Evolutionary conservation across 2,329 filamentous ascomycete species (phyloP).

Genomic region (Cordyceps fumosorosea): DNA sequence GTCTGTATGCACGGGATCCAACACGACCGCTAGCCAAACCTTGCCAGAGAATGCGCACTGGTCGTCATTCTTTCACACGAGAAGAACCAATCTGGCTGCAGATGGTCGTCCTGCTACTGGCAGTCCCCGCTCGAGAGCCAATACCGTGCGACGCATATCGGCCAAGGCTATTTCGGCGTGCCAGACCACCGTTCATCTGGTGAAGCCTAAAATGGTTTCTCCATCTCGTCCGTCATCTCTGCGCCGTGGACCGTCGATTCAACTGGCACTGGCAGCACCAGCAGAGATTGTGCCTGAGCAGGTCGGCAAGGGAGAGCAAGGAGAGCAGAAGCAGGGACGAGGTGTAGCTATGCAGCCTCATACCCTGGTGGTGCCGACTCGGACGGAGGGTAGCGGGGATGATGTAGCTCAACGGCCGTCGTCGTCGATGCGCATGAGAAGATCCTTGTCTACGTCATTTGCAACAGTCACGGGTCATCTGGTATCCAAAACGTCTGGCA

Average conservation of each 20-base stretch:
- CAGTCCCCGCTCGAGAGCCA: not conserved
- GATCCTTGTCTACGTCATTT: slow-evolving; percentile 56
- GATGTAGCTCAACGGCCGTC: slow-evolving; percentile 30
- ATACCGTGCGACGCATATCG: slow-evolving; percentile 24
- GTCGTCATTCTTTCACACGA: slow-evolving; percentile 53
- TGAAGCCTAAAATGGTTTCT: slow-evolving; percentile 32
- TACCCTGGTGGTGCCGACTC: not conserved
- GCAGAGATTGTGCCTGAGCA: slow-evolving; percentile 15
- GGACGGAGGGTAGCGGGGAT: slow-evolving; percentile 3
- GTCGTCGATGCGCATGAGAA: slow-evolving; percentile 39
- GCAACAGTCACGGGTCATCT: slow-evolving; percentile 45
- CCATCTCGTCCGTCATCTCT: not conserved
- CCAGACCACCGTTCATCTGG: slow-evolving; percentile 25
- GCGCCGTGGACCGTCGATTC: not conserved
- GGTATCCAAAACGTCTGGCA: slow-evolving; percentile 48
- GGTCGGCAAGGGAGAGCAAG: not conserved
- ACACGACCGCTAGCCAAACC: not conserved
- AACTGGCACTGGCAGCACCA: slow-evolving; percentile 17
- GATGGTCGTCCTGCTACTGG: not conserved
- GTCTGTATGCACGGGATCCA: not conserved
- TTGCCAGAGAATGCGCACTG: slow-evolving; percentile 27
- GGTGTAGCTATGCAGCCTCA: not conserved
- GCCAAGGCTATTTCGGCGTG: slow-evolving; percentile 4
- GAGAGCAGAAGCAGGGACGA: slow-evolving; percentile 6
- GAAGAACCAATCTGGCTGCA: slow-evolving; percentile 11